A percentile compares a stretch with the other conserved stretches of the same genome.
phyloP scores from a whole-genome alignment of 2,329 filamentous ascomycete species.

The Moelleriella libera region DNA sequence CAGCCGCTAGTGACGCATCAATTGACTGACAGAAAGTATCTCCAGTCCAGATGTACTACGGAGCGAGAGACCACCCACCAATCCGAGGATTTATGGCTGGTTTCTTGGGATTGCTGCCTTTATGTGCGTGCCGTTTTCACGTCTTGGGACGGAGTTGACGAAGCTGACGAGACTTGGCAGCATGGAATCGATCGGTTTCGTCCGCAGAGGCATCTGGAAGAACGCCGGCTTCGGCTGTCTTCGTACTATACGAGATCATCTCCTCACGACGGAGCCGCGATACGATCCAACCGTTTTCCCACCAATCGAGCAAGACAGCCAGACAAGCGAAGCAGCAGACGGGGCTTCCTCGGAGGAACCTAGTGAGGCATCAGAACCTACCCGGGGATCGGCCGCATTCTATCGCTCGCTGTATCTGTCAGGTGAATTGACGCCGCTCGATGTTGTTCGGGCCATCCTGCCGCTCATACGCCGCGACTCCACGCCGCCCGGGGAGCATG shows the following conservation, averaged over 20 bases:
- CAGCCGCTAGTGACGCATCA: neutral
- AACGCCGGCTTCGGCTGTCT: conserved; percentile 45
- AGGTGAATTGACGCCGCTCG: conserved; percentile 54
- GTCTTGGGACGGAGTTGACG: neutral
- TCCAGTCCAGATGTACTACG: conserved; percentile 1
- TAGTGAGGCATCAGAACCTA: neutral
- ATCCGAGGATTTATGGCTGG: conserved; percentile 7
- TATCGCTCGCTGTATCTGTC: conserved; percentile 63
- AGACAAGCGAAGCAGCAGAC: neutral
- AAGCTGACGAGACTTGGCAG: conserved; percentile 14
- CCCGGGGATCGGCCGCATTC: conserved; percentile 17
- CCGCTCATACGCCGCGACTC: conserved; percentile 44
- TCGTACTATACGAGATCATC: conserved; percentile 28
- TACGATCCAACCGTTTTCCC: conserved; percentile 59
- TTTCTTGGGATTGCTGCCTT: conserved; percentile 37
- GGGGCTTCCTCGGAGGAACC: neutral
- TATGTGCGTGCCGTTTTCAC: conserved; percentile 26
- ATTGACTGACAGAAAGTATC: neutral
- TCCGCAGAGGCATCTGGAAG: conserved; percentile 53
- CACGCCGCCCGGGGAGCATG: conserved; percentile 40
- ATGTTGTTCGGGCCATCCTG: conserved; percentile 57
- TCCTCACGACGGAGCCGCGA: conserved; percentile 26
- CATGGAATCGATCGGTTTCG: conserved; percentile 37
- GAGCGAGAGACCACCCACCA: neutral
- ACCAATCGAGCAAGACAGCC: conserved; percentile 12